phyloP scores from a whole-genome alignment of 2,329 filamentous ascomycete genomes.

The Fusarium sp. region DNA sequence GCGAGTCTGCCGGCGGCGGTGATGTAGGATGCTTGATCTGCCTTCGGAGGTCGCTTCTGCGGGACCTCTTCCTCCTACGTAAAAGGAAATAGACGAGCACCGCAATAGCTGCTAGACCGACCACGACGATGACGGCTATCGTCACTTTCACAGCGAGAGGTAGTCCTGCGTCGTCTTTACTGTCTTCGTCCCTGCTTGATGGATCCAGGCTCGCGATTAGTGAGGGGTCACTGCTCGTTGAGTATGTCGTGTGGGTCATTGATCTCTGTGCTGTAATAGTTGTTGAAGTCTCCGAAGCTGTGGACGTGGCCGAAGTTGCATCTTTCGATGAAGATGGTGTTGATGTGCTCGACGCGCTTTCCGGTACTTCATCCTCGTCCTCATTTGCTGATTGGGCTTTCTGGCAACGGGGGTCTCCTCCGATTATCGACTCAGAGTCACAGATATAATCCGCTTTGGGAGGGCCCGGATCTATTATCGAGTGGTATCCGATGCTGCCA shows the following conservation, averaged over 20 bases:
- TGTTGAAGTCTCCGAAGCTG: conserved; percentile 12
- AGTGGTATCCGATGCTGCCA: conserved; percentile 46
- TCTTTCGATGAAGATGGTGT: not conserved
- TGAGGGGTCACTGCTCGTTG: conserved; percentile 39
- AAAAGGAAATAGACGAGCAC: conserved; percentile 56
- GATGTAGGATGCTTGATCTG: conserved; percentile 45
- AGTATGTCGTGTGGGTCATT: conserved; percentile 34
- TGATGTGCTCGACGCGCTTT: not conserved
- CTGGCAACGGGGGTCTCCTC: conserved; percentile 31
- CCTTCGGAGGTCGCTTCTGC: conserved; percentile 22
- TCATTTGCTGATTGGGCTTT: conserved; percentile 3
- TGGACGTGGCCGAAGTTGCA: not conserved
- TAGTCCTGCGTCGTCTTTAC: conserved; percentile 42
- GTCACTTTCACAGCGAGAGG: conserved; percentile 61
- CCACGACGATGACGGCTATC: conserved; percentile 60
- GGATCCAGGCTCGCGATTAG: conserved; percentile 31
- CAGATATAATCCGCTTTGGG: conserved; percentile 46
- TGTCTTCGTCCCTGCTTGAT: conserved; percentile 13
- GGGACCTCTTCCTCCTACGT: conserved; percentile 50
- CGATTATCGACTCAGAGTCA: conserved; percentile 23
- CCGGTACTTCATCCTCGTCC: conserved; percentile 9
- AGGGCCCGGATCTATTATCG: conserved; percentile 48
- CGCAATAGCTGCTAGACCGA: conserved; percentile 57
- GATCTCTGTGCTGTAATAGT: conserved; percentile 25
- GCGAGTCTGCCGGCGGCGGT: conserved; percentile 52